Evolutionary conservation across 1,284 basidiomycete genomes (phyloP), one percentile per base, ranked within the genome.

Genomic region (Cerioporus squamosus): DNA sequence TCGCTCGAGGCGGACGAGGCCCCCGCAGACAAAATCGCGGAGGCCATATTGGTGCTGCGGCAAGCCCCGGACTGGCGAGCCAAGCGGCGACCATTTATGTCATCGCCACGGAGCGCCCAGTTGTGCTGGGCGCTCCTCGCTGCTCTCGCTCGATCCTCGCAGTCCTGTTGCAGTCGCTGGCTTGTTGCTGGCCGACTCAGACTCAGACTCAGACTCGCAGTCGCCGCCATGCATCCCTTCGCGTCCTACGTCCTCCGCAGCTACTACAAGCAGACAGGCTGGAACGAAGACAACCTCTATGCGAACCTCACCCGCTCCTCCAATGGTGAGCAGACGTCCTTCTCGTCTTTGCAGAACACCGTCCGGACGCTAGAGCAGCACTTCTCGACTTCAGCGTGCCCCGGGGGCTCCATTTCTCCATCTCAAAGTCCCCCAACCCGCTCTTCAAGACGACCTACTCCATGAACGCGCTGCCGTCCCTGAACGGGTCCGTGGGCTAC

Each of bases 201-300:
- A 12, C n/a, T 39, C 20, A 8, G 17, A 22, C 40, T n/a, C 31
- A 40, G 10, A 22, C 43, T 45, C 42, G 42, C 44, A 24, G 29
- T 38, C 24, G 39, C 45, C 46, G 53, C 33, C 22, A 92, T 93
- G 90, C 88, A 92, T 74, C 88, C 91, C 8, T 95, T 95, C 71
- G 88, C 91, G 24, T 86, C 93, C 12, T 94, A 95, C 77, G 90
- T 98, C 51, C 81, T 98, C 44, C 87, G 91, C 63, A 90, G 83
- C 72, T 98, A 97, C 76, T 95, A 95, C 78, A 84, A 86, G 63
- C 88, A 88, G 14, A 97, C 94, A 43, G 93, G 93, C 61, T 98
- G 96, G 96, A 96, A 96, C 70, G 93, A 97, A 73, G 95, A 98
- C 75, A 96, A 96, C 70, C 82, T 96, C 7, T 98, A 95, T 70